Conservation (phyloP, 192 early-diverging fungal genomes). For the Radiomyces spectabilis region DNA sequence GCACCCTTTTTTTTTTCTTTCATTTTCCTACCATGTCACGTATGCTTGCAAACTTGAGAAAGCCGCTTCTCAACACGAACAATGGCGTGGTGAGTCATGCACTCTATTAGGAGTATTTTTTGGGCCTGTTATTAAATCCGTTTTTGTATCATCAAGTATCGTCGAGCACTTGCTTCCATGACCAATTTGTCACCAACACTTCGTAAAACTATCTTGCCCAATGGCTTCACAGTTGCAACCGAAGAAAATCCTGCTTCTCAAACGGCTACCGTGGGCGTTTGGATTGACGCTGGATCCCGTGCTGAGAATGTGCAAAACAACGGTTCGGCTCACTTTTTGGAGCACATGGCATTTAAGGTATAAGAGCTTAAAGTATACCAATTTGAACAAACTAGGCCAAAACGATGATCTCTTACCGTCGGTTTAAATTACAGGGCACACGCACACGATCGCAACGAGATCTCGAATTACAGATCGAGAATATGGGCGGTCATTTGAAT, state of each 20-base stretch:
- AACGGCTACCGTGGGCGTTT: conserved; percentile 86
- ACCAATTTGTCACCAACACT: conserved; percentile 36
- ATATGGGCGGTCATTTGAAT: conserved; percentile 97
- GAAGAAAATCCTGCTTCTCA: conserved; percentile 72
- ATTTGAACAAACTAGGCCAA: too few relatives aligned
- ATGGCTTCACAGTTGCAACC: conserved; percentile 79
- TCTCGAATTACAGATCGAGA: conserved; percentile 93
- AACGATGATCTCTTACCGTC: background rate
- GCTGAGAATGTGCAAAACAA: conserved; percentile 82
- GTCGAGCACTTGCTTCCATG: conserved; percentile 46
- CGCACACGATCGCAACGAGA: conserved; percentile 78
- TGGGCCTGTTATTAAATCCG: too few relatives aligned
- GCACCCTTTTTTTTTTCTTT: too few relatives aligned
- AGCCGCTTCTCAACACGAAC: too few relatives aligned
- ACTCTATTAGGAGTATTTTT: too few relatives aligned
- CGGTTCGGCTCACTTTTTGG: conserved; percentile 94
- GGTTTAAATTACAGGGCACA: conserved; percentile 76
- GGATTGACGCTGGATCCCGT: conserved; percentile 85
- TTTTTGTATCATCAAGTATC: too few relatives aligned
- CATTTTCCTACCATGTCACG: too few relatives aligned
- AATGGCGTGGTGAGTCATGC: too few relatives aligned
- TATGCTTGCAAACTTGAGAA: too few relatives aligned
- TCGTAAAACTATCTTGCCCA: conserved; percentile 62
- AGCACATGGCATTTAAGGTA: conserved; percentile 99
- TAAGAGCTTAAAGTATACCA: background rate